Conservation (phyloP, 2,329 filamentous ascomycete genomes). For the Nannizzia gypsea region DNA sequence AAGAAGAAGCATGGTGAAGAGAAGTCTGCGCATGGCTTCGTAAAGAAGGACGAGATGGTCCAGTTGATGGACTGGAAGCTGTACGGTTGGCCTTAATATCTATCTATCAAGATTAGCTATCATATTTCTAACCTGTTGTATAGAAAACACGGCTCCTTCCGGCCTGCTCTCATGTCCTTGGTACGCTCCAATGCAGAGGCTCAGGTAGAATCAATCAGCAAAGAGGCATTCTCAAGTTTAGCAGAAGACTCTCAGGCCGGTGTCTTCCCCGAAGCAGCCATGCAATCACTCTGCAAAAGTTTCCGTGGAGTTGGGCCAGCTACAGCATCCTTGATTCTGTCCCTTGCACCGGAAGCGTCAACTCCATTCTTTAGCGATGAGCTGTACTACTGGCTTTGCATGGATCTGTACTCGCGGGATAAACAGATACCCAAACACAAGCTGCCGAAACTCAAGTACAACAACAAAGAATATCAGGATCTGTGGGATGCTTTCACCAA, state of each 20-base stretch:
- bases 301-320: constrained; percentile 34
- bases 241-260: constrained; percentile 1
- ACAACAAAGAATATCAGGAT: constrained; percentile 27
- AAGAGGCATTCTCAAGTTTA: constrained; percentile 18
- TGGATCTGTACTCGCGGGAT: constrained; percentile 13
- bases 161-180: constrained; percentile 31
- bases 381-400: constrained; percentile 30
- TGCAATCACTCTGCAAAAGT: constrained; percentile 25
- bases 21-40: constrained; percentile 9
- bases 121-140: neutral
- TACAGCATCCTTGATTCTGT: constrained; percentile 33
- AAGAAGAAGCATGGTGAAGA: constrained; percentile 11
- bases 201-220: constrained; percentile 20
- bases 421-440: neutral
- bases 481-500: constrained; percentile 22
- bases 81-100: constrained; percentile 21
- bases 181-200: constrained; percentile 26
- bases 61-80: constrained; percentile 35
- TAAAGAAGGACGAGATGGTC: constrained; percentile 28
- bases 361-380: constrained; percentile 36
- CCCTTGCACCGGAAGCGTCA: constrained; percentile 17
- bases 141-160: constrained; percentile 31
- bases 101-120: neutral
- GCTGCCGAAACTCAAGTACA: constrained; percentile 29
- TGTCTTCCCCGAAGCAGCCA: constrained; percentile 22